Percentiles rank a stretch among this genome's conserved stretches.
phyloP scores from a whole-genome alignment of 2,329 filamentous ascomycete species.

The Paecilomyces sp. region DNA sequence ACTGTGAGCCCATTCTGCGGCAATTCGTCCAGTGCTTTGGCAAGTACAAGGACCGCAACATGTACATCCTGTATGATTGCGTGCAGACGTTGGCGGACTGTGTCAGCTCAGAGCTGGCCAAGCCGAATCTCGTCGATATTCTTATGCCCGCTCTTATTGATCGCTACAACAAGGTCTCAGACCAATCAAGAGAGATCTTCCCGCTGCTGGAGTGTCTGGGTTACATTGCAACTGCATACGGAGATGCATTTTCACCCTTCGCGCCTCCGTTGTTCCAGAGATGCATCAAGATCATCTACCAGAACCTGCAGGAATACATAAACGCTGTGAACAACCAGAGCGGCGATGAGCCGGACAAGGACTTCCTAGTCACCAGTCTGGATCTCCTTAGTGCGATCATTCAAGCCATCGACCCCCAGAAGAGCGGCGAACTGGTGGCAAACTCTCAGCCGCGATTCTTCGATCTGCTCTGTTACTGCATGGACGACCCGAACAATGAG shows the following conservation, averaged over 20 bases:
- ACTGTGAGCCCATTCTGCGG: conserved; percentile 80
- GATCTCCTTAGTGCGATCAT: conserved; percentile 91
- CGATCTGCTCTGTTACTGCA: conserved; percentile 80
- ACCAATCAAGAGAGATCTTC: conserved; percentile 89
- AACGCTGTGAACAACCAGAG: conserved; percentile 60
- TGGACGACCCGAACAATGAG: conserved; percentile 85
- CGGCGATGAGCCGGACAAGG: conserved; percentile 81
- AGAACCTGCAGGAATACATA: conserved; percentile 76
- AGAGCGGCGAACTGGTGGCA: conserved; percentile 69
- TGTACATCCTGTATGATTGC: conserved; percentile 98
- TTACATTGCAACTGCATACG: conserved; percentile 83
- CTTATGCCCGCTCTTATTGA: conserved; percentile 90
- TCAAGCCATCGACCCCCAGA: conserved; percentile 69
- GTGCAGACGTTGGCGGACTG: conserved; percentile 94
- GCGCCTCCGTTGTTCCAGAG: conserved; percentile 78
- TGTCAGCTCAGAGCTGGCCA: conserved; percentile 73
- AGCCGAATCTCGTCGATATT: conserved; percentile 69
- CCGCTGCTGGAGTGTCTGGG: conserved; percentile 93
- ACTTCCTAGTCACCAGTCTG: conserved; percentile 91
- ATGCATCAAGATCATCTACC: conserved; percentile 85
- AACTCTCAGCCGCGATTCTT: conserved; percentile 78
- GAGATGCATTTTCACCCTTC: conserved; percentile 74
- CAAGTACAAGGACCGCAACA: conserved; percentile 97
- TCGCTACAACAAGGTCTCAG: conserved; percentile 77
- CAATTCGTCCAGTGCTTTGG: conserved; percentile 90